Conservation (phyloP, 441 rosid species). For the Rhodomyrtus psidioides region DNA sequence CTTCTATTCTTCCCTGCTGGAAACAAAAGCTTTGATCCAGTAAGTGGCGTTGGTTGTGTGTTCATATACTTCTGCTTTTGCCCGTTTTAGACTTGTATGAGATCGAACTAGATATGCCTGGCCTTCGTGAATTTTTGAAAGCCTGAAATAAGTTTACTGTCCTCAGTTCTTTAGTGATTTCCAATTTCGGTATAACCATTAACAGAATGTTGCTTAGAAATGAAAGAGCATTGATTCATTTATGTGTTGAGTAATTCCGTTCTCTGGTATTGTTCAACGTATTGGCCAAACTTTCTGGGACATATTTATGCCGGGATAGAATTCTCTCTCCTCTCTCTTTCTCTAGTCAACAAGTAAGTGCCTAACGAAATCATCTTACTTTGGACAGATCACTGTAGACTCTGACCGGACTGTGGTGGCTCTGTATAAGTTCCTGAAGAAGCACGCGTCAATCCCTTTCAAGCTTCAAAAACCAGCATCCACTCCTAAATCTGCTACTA, state of each 20-base stretch:
- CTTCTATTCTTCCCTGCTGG: conserved; percentile 96
- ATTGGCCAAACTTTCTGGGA: not conserved
- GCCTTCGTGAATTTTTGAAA: not conserved
- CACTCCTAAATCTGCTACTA: conserved; percentile 23
- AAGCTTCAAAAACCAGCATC: conserved; percentile 79
- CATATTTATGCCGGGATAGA: not conserved
- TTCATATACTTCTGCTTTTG: not conserved
- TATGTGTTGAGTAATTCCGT: not conserved
- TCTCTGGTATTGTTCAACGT: not conserved
- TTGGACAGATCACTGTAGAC: conserved; percentile 67
- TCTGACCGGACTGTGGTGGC: conserved; percentile 90
- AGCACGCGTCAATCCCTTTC: conserved; percentile 85
- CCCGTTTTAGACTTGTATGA: not conserved
- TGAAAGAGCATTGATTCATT: not conserved
- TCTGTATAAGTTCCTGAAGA: conserved; percentile 81
- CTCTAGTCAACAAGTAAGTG: not conserved
- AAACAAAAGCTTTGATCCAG: conserved; percentile 92
- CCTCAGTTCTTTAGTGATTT: not conserved
- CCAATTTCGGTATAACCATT: not conserved
- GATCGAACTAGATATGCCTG: not conserved
- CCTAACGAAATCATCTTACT: not conserved
- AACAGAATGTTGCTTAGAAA: not conserved
- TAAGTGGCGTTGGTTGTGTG: conserved; percentile 24
- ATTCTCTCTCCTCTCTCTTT: not conserved
- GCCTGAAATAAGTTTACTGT: not conserved